Evolutionary conservation across 2,329 filamentous ascomycete genomes (phyloP), one percentile per base, ranked within the genome.

Genomic region (Aquanectria penicillioides): DNA sequence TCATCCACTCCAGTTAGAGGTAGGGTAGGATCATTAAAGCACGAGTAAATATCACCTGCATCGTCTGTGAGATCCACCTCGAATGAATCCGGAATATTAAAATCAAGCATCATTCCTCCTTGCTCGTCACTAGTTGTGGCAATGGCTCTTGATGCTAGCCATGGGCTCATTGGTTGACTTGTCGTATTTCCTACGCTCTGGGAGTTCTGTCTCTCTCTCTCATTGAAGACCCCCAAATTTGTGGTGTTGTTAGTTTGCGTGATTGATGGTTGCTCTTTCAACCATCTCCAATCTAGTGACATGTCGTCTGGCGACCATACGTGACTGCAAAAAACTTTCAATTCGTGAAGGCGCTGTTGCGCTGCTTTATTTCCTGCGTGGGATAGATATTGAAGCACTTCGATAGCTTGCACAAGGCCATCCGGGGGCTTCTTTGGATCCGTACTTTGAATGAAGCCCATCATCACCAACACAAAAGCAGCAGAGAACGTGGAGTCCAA

Each of bases 1-100:
- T 71, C 64, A 48, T 72, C 69, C 23, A 71, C 68, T n/a, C 70
- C 70, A 1, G 70, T 71, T 37, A 72, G 41, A 2, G 70, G 70
- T n/a, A 72, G 58, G 4, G 44, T 62, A 11, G 69, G 70, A 22
- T 72, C 69, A 33, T 72, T 71, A 34, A 68, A 72, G 23, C 68
- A 69, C 2, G 65, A 64, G 38, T 71, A 72, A 22, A 72, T 72
- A 18, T 63, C 68, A 2, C 59, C 60, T n/a, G 69, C 66, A 12
- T 69, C 69, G 13, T 59, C 38, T 6, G 55, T 66, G 15, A 71
- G 50, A 10, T 71, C 69, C 28, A 67, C 52, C 8, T 64, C 57
- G 10, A 71, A 61, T 2, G 65, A 60, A 15, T 61, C 63, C 13
- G 60, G 53, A 4, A 60, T 23, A 25, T 64, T 61, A 25, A 67